A percentile compares a stretch with the other conserved stretches of the same genome.
These are phyloP conservation scores for Rhizodiscina lignyota DNA, from an alignment of 495 filamentous ascomycete genomes.

Conservation along the genomic window DNA sequence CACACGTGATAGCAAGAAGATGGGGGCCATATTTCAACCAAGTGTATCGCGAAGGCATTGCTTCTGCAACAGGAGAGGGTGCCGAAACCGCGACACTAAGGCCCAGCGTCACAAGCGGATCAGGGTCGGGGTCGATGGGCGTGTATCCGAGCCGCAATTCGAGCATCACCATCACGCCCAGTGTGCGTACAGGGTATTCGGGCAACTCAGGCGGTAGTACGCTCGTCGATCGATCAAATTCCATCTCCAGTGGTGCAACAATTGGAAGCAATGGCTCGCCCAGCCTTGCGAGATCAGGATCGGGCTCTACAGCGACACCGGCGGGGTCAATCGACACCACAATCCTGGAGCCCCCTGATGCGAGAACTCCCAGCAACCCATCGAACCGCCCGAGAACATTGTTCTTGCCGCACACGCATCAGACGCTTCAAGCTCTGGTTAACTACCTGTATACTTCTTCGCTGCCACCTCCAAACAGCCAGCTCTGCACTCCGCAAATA, in stretches of 20 bases:
- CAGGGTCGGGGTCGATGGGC: background rate
- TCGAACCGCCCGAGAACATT: conserved; percentile 65
- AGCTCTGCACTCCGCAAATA: conserved; percentile 86
- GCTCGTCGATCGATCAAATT: no score
- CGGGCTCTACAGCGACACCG: conserved; percentile 7
- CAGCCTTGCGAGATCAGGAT: background rate
- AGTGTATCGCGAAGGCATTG: conserved; percentile 59
- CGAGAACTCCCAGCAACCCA: conserved; percentile 36
- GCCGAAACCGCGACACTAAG: conserved; percentile 38
- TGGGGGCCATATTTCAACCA: conserved; percentile 96
- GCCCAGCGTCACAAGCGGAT: conserved; percentile 12
- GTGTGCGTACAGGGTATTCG: conserved; percentile 45
- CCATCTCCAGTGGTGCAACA: no score
- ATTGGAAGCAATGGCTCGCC: no score
- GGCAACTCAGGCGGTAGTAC: conserved; percentile 31
- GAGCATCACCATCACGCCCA: conserved; percentile 70
- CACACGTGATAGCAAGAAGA: conserved; percentile 63
- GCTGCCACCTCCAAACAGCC: conserved; percentile 54
- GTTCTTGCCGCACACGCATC: conserved; percentile 81
- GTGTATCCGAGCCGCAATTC: conserved; percentile 43
- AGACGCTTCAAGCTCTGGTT: conserved; percentile 72
- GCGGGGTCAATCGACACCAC: conserved; percentile 15
- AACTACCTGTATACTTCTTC: conserved; percentile 87
- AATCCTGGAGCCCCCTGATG: conserved; percentile 26
- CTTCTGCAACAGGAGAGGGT: conserved; percentile 28